Percentiles rank a stretch among this genome's conserved stretches.
Evolutionary conservation across 2,329 filamentous ascomycete genomes (phyloP).

Genomic region (Ophiostoma sp.): DNA sequence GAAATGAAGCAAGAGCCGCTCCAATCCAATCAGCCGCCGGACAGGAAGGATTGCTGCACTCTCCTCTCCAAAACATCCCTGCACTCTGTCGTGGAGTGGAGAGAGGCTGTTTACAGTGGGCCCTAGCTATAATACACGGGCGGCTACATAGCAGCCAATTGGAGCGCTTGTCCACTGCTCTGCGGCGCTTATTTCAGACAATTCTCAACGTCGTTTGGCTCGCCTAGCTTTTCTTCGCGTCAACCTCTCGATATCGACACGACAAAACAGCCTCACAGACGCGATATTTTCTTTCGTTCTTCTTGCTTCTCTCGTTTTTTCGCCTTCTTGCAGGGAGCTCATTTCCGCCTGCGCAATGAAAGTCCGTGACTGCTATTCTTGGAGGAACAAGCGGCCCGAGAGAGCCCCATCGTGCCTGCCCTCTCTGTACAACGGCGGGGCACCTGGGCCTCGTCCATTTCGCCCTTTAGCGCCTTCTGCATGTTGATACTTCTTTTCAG

Average conservation of each 20-base stretch:
- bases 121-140: conserved; percentile 25
- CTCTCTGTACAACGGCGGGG: not conserved
- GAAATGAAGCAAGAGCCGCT: not conserved
- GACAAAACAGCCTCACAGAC: not conserved
- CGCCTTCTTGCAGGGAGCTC: not conserved
- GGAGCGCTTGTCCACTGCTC: conserved; percentile 28
- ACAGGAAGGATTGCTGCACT: conserved; percentile 1
- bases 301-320: not conserved
- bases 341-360: conserved; percentile 7
- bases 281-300: not conserved
- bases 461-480: not conserved
- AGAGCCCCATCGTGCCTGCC: not conserved
- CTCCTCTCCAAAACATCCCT: not conserved
- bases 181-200: conserved; percentile 45
- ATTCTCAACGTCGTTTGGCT: conserved; percentile 11
- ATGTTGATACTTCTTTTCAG: not conserved
- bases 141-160: conserved; percentile 35
- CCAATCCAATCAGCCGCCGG: conserved; percentile 19
- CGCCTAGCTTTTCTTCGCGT: not conserved
- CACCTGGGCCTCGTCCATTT: not conserved
- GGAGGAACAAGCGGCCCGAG: not conserved
- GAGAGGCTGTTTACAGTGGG: not conserved
- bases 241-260: not conserved
- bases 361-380: not conserved
- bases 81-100: not conserved